Evolutionary conservation across 2,329 filamentous ascomycete genomes (phyloP).

Genomic region (Penicillium sclerotigenum): DNA sequence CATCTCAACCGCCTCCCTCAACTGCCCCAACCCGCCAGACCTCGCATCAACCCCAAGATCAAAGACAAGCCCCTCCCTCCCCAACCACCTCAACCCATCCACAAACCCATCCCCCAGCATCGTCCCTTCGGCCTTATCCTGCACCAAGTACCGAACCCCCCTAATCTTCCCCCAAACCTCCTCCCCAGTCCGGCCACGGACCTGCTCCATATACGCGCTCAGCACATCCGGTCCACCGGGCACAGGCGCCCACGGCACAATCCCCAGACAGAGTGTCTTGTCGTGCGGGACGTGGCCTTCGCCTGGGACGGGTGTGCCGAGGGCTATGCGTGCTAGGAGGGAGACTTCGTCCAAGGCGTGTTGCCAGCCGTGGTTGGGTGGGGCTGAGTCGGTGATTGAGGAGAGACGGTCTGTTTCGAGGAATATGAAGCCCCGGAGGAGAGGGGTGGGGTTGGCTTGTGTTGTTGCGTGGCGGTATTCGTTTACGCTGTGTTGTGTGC

Average conservation of each 20-base stretch:
- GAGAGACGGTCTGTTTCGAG: slow-evolving; percentile 76
- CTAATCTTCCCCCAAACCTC: slow-evolving; percentile 64
- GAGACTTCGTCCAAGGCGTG: slow-evolving; percentile 69
- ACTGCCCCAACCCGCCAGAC: slow-evolving; percentile 69
- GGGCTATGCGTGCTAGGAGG: slow-evolving; percentile 64
- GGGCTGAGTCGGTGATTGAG: slow-evolving; percentile 45
- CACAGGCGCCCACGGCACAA: slow-evolving; percentile 84
- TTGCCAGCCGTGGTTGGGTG: slow-evolving; percentile 54
- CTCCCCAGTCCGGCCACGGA: slow-evolving; percentile 53
- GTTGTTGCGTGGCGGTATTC: slow-evolving; percentile 57
- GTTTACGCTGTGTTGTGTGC: slow-evolving; percentile 60
- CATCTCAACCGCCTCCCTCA: slow-evolving; percentile 69
- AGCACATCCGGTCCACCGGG: slow-evolving; percentile 61
- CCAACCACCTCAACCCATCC: slow-evolving; percentile 63
- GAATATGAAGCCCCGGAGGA: slow-evolving; percentile 70
- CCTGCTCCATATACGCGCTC: slow-evolving; percentile 62
- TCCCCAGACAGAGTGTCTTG: slow-evolving; percentile 59
- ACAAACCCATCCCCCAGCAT: slow-evolving; percentile 65
- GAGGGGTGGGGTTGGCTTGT: not conserved
- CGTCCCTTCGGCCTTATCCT: slow-evolving; percentile 67
- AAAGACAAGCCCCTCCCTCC: slow-evolving; percentile 64
- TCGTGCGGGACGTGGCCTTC: slow-evolving; percentile 58
- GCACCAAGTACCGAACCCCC: slow-evolving; percentile 79
- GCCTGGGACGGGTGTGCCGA: slow-evolving; percentile 55
- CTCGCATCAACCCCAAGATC: slow-evolving; percentile 82